Evolutionary conservation across 2,329 filamentous ascomycete genomes (phyloP).

Genomic region (Ciborinia camelliae): DNA sequence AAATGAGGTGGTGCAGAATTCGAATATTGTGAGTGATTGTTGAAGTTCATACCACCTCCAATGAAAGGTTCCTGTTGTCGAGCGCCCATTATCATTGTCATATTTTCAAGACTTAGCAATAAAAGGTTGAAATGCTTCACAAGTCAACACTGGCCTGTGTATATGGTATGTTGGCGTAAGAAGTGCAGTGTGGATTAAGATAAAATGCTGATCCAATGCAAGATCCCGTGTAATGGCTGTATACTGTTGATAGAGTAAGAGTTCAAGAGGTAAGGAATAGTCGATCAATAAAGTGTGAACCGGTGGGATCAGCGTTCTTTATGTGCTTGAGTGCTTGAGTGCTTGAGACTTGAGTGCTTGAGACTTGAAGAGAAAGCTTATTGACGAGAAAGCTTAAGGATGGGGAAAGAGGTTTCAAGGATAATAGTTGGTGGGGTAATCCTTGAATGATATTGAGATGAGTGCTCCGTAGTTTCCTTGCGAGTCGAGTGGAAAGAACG

Average conservation of each 20-base stretch:
- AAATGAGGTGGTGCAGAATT: conserved; percentile 60
- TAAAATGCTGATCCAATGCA: conserved; percentile 35
- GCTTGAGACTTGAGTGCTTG: too few relatives aligned
- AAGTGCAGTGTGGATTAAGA: conserved; percentile 26
- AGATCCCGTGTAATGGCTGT: conserved; percentile 31
- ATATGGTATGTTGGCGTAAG: conserved; percentile 13
- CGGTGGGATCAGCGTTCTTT: conserved; percentile 38
- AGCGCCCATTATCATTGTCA: conserved; percentile 94
- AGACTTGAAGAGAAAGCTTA: conserved; percentile 21
- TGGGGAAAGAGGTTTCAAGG: conserved; percentile 24
- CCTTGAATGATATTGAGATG: conserved; percentile 1
- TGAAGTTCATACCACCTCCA: conserved; percentile 73
- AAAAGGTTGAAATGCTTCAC: conserved; percentile 21
- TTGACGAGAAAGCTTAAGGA: conserved; percentile 16
- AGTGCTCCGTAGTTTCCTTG: conserved; percentile 21
- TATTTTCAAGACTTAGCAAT: conserved; percentile 42
- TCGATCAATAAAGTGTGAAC: conserved; percentile 27
- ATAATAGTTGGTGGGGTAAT: conserved; percentile 28
- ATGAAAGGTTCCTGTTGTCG: conserved; percentile 67
- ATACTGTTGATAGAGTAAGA: conserved; percentile 3
- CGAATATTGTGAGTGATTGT: conserved; percentile 66
- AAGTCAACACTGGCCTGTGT: conserved; percentile 7
- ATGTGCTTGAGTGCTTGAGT: conserved; percentile 31
- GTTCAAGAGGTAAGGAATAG: conserved; percentile 27
- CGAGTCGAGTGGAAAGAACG: neutral